Evolutionary conservation across 441 rosid genomes (phyloP).

Genomic region (Euphorbia schlechtendalii): DNA sequence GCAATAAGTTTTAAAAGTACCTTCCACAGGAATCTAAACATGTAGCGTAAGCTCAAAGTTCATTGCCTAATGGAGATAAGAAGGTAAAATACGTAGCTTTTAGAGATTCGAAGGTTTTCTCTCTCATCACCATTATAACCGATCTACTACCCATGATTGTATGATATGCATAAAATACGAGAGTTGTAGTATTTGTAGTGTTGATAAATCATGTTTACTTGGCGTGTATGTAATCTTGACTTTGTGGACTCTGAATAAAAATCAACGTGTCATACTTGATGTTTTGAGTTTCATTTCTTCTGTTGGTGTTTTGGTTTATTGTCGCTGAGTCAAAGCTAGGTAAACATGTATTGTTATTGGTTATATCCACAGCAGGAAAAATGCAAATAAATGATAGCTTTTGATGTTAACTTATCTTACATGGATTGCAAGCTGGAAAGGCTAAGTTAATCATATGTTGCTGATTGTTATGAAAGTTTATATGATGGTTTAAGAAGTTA

Average conservation of each 20-base stretch:
- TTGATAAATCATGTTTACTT: neutral
- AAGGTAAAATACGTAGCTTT: conserved; percentile 59
- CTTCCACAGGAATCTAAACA: conserved; percentile 62
- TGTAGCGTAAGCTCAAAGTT: conserved; percentile 59
- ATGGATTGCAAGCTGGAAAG: too few species aligned
- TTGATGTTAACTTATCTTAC: too few species aligned
- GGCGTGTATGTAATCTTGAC: neutral
- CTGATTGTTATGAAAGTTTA: too few species aligned
- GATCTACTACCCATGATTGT: neutral
- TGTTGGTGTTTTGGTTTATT: neutral
- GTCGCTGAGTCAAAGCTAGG: neutral
- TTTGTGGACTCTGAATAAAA: neutral
- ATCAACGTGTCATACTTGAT: neutral
- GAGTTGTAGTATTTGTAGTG: neutral
- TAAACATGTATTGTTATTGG: neutral
- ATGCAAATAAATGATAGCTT: too few species aligned
- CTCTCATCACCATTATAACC: neutral
- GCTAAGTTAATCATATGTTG: too few species aligned
- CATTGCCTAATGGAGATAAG: conserved; percentile 79
- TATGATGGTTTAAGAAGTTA: too few species aligned
- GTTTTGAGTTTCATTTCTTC: neutral
- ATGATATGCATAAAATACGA: neutral
- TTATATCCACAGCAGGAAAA: neutral
- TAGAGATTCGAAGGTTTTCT: neutral
- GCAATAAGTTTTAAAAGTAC: neutral